These are phyloP conservation scores for Chalciporus sphaerocephalus DNA, from an alignment of 768 basidiomycete species.

Conservation along the genomic window DNA sequence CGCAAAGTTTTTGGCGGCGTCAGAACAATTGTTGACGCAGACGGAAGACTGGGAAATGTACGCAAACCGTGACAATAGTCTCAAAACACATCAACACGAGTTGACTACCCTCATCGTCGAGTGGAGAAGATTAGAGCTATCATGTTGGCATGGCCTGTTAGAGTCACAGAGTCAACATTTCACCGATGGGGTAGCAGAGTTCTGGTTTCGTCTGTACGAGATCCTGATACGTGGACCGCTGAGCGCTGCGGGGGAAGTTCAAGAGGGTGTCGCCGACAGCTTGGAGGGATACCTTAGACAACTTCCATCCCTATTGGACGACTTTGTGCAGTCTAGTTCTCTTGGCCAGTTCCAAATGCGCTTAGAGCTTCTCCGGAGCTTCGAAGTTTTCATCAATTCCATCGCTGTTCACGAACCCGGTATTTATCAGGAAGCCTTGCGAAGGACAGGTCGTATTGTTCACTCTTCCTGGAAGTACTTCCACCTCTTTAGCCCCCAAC, in stretches of 20 bases:
- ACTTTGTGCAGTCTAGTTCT: conserved; percentile 71
- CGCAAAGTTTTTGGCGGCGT: conserved; percentile 72
- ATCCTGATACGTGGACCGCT: conserved; percentile 60
- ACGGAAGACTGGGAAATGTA: conserved; percentile 97
- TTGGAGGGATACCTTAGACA: conserved; percentile 54
- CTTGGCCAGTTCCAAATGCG: conserved; percentile 78
- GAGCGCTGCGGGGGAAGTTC: conserved; percentile 41
- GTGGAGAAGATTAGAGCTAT: conserved; percentile 87
- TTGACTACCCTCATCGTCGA: conserved; percentile 73
- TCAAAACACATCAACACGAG: conserved; percentile 60
- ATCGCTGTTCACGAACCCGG: conserved; percentile 34
- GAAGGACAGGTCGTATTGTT: conserved; percentile 55
- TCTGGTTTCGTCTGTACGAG: conserved; percentile 93
- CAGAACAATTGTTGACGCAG: conserved; percentile 83
- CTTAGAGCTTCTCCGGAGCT: conserved; percentile 63
- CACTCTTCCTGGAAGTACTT: conserved; percentile 60
- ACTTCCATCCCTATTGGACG: conserved; percentile 74
- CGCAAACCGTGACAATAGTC: conserved; percentile 85
- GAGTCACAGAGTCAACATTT: conserved; percentile 58
- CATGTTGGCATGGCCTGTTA: conserved; percentile 80
- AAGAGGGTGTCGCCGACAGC: conserved; percentile 27
- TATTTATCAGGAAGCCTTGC: conserved; percentile 34
- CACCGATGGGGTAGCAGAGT: conserved; percentile 50
- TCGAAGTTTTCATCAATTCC: conserved; percentile 47
- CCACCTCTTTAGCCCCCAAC: conserved; percentile 47